These are phyloP conservation scores for Malassezia globosa DNA, from an alignment of 1,284 basidiomycete genomes.

Conservation along the genomic window DNA sequence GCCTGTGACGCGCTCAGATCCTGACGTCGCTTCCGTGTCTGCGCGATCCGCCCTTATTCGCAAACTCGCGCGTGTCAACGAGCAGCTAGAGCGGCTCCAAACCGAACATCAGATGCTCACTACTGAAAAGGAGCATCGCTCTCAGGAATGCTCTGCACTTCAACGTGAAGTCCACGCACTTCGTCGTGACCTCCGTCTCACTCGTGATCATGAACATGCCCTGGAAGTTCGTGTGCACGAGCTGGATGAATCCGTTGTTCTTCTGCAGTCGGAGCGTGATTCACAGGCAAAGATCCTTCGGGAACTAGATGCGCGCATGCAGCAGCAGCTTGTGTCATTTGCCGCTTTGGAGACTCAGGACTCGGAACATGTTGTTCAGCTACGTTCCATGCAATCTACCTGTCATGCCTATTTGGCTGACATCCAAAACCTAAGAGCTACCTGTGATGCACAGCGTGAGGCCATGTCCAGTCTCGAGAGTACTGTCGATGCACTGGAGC, in stretches of 20 bases:
- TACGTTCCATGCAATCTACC: background rate
- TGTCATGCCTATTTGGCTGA: background rate
- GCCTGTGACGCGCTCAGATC: background rate
- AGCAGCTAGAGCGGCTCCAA: constrained; percentile 10
- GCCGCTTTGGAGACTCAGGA: background rate
- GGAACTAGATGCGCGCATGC: background rate
- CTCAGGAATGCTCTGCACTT: constrained; percentile 35
- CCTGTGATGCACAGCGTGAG: constrained; percentile 8
- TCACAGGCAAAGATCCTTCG: background rate
- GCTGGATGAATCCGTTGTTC: background rate
- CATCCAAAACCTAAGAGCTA: background rate
- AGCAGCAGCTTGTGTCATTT: background rate
- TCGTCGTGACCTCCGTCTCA: background rate
- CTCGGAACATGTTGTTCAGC: background rate
- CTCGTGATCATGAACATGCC: background rate
- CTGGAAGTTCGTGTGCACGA: constrained; percentile 2
- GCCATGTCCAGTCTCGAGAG: constrained; percentile 9
- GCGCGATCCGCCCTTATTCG: constrained; percentile 2
- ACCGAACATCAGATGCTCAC: constrained; percentile 1
- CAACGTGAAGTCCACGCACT: constrained; percentile 1
- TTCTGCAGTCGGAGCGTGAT: background rate
- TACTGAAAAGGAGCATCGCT: constrained; percentile 19
- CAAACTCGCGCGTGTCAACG: constrained; percentile 10
- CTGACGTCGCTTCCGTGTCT: background rate
- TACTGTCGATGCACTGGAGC: constrained; percentile 5